Percentiles rank a stretch among this genome's conserved stretches.
phyloP scores from a whole-genome alignment of 805 yeast genomes.

The Wickerhamomyces alni region DNA sequence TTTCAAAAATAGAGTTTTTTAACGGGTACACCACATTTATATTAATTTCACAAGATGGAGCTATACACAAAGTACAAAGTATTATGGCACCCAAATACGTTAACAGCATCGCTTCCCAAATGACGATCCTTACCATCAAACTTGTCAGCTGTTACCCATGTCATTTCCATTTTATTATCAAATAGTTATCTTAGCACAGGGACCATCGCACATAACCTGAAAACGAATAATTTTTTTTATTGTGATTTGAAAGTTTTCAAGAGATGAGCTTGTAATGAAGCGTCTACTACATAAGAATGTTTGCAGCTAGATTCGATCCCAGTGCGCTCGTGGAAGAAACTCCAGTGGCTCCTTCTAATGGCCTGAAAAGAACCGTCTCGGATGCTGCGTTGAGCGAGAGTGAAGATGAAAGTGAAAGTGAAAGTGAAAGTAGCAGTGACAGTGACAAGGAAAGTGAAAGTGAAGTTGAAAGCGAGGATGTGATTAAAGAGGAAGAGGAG shows the following conservation, averaged over 20 bases:
- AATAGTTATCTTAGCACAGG: too few species aligned
- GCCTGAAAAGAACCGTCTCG: conserved; percentile 13
- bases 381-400: conserved; percentile 14
- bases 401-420: conserved; percentile 11
- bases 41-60: too few species aligned
- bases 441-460: conserved; percentile 15
- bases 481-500: conserved; percentile 5
- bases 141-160: too few species aligned
- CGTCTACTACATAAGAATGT: conserved; percentile 31
- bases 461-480: conserved; percentile 9
- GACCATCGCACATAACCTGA: too few species aligned
- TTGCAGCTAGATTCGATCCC: conserved; percentile 64
- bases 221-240: background rate
- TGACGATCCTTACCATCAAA: too few species aligned
- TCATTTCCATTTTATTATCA: too few species aligned
- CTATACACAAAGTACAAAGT: too few species aligned
- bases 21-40: too few species aligned
- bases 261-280: background rate
- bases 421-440: conserved; percentile 17
- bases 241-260: background rate
- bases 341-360: background rate
- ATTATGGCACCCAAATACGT: too few species aligned
- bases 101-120: too few species aligned
- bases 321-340: conserved; percentile 16
- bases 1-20: too few species aligned